Conservation (phyloP, 768 basidiomycete genomes). For the Auricularia sp. region DNA sequence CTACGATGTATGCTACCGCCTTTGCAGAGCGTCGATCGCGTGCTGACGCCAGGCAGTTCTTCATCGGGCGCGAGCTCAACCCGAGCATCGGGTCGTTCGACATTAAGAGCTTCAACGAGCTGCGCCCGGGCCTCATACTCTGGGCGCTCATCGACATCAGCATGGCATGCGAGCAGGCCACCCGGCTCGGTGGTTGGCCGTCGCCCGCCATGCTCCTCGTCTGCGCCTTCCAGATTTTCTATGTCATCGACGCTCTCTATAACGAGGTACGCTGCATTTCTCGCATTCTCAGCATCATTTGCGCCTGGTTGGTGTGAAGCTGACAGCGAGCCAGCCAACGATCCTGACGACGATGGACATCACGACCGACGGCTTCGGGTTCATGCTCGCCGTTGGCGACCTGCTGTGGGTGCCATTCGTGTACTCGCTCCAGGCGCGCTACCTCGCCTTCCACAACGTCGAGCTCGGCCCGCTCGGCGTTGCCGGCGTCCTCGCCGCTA, state of each 20-base stretch:
- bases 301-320: too few relatives aligned
- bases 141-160: slow-evolving; percentile 88
- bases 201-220: slow-evolving; percentile 76
- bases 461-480: slow-evolving; percentile 59
- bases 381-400: slow-evolving; percentile 94
- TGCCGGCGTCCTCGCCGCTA: slow-evolving; percentile 48
- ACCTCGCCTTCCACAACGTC: slow-evolving; percentile 80
- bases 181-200: slow-evolving; percentile 57
- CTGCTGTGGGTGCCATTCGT: slow-evolving; percentile 90
- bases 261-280: slow-evolving; percentile 56
- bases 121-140: slow-evolving; percentile 81
- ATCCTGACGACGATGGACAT: slow-evolving; percentile 97
- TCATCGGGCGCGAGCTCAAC: slow-evolving; percentile 90
- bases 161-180: slow-evolving; percentile 85
- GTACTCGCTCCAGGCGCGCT: slow-evolving; percentile 89
- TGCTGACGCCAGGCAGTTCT: slow-evolving; percentile 46
- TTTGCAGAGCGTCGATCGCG: neutral
- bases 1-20: slow-evolving; percentile 65
- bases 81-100: slow-evolving; percentile 72
- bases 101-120: slow-evolving; percentile 71
- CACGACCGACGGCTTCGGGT: slow-evolving; percentile 94
- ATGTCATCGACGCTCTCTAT: slow-evolving; percentile 78
- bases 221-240: slow-evolving; percentile 73
- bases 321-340: slow-evolving; percentile 45
- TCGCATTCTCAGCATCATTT: neutral